Evolutionary conservation across 768 basidiomycete genomes (phyloP), one percentile per base, ranked within the genome.

Genomic region (Leccinum subgranulosum): DNA sequence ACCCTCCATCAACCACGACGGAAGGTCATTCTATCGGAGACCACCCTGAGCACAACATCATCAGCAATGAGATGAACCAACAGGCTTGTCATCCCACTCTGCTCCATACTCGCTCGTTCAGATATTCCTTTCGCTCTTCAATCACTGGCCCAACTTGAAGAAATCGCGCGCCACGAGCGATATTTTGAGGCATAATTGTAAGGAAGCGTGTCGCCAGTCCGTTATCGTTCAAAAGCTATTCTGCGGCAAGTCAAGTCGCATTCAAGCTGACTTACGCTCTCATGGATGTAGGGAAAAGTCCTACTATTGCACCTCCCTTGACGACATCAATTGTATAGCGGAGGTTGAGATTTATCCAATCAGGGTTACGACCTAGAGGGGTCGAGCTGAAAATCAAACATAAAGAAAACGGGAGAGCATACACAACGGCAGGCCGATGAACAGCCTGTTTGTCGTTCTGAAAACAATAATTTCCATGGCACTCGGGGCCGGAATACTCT

Each of bases 361-460:
- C 49, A 12, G n/a, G n/a, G 29, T 49, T 11, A 12, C 49, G 49
- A n/a, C 49, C 49, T 49, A 31, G 49, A 49, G 3, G 2, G 29
- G 23, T 46, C 17, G 19, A 49, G 5, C 19, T 21, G 10, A 49
- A 33, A 11, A 8, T n/a, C 5, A 9, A 23, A 45, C 15, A 39
- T 5, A 7, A 10, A 14, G 21, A 45, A 23, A 23, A 5, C 9
- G 9, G 41, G 19, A 28, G 23, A 12, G 1, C 41, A 25, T 51
- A 80, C 81, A 82, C 2, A 79, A 46, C 5, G 79, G 79, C 27
- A 49, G 29, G 9, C 49, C 49, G 2, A n/a, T 19, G 19, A 49
- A n/a, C 12, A 49, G 2, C 7, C 29, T 29, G 11, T 33, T 49
- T 10, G 0, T 19, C 17, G 49, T n/a, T 25, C 49, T 33, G 19